A percentile compares a stretch with the other conserved stretches of the same genome.
phyloP scores from a whole-genome alignment of 441 rosid species.

The Melastoma candidum region DNA sequence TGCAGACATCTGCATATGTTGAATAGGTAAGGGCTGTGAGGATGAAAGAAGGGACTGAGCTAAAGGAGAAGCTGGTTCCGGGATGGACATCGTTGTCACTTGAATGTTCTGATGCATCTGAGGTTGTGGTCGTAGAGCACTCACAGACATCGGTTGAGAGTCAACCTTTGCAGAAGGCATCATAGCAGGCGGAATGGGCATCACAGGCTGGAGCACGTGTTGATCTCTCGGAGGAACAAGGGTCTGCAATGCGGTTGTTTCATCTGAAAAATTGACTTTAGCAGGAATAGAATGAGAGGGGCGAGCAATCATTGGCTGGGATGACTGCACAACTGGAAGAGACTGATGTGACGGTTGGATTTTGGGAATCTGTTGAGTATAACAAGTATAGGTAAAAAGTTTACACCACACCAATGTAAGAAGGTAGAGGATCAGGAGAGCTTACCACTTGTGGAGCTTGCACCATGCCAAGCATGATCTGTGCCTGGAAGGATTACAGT shows the following conservation, averaged over 20 bases:
- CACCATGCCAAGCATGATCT: constrained; percentile 98
- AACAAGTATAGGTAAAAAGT: constrained; percentile 10
- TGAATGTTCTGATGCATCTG: constrained; percentile 56
- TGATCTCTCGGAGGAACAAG: constrained; percentile 51
- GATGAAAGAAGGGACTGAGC: constrained; percentile 51
- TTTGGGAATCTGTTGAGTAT: constrained; percentile 47
- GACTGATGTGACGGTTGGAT: constrained; percentile 52
- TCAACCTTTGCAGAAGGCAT: constrained; percentile 43
- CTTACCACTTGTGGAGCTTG: constrained; percentile 84
- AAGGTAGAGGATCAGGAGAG: constrained; percentile 12
- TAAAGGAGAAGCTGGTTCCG: constrained; percentile 49
- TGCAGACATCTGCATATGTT: constrained; percentile 56
- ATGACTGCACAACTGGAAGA: constrained; percentile 6
- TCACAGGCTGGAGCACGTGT: constrained; percentile 37
- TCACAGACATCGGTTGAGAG: constrained; percentile 48
- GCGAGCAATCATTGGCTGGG: constrained; percentile 44
- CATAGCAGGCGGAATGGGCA: constrained; percentile 41
- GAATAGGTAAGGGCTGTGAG: constrained; percentile 48
- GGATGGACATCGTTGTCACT: constrained; percentile 31
- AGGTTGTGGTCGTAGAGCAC: constrained; percentile 30
- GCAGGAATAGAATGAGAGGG: constrained; percentile 31
- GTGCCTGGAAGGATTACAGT: constrained; percentile 43
- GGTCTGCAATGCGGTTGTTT: constrained; percentile 32
- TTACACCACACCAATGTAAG: constrained; percentile 7
- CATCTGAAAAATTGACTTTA: constrained; percentile 46